phyloP scores from a whole-genome alignment of 1,139 yeast genomes.

The Yamadazyma taylorii region DNA sequence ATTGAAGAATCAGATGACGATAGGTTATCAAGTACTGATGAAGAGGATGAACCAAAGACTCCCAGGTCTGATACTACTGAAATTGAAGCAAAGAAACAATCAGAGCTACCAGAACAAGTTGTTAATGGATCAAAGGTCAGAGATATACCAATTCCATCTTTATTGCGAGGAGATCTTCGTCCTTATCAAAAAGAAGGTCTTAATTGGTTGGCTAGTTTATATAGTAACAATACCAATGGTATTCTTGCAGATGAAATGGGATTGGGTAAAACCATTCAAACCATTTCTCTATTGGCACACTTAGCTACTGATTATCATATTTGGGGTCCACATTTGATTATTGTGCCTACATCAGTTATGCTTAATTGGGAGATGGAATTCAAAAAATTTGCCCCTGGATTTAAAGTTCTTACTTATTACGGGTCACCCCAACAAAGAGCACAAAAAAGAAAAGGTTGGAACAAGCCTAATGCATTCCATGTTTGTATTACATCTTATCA shows the following conservation, averaged over 20 bases:
- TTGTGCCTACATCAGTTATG: conserved; percentile 98
- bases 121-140: conserved; percentile 54
- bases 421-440: conserved; percentile 98
- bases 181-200: conserved; percentile 95
- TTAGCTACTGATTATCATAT: conserved; percentile 90
- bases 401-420: conserved; percentile 91
- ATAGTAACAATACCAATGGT: conserved; percentile 91
- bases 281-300: conserved; percentile 82
- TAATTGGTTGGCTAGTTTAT: conserved; percentile 94
- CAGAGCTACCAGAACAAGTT: conserved; percentile 27
- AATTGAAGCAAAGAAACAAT: conserved; percentile 17
- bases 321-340: conserved; percentile 98
- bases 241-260: conserved; percentile 99
- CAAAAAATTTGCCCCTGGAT: conserved; percentile 97
- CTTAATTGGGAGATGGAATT: conserved; percentile 99
- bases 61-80: conserved; percentile 23
- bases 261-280: conserved; percentile 94
- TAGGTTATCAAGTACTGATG: conserved; percentile 21
- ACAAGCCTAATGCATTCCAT: conserved; percentile 92
- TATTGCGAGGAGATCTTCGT: conserved; percentile 79
- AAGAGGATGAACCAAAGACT: conserved; percentile 30
- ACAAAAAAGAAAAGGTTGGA: conserved; percentile 96
- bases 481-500: conserved; percentile 97
- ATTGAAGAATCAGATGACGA: conserved; percentile 23
- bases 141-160: conserved; percentile 68